phyloP scores from a whole-genome alignment of 2,329 filamentous ascomycete species.

The Cytospora piceicola region DNA sequence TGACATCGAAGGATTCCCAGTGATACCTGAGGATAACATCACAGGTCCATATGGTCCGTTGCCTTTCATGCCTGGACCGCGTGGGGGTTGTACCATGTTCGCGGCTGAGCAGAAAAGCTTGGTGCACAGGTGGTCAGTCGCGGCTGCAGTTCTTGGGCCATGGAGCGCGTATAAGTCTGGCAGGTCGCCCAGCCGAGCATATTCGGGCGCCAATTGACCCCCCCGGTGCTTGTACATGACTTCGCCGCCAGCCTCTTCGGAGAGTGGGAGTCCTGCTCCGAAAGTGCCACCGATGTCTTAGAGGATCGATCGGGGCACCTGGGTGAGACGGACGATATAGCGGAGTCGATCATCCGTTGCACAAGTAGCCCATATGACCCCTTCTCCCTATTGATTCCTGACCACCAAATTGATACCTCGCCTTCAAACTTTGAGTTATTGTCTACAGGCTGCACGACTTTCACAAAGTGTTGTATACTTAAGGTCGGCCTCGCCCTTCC shows the following conservation, averaged over 20 bases:
- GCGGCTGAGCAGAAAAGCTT: neutral
- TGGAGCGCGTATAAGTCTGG: conserved; percentile 6
- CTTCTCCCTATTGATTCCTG: conserved; percentile 6
- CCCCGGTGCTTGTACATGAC: neutral
- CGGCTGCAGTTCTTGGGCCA: conserved; percentile 4
- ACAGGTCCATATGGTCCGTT: neutral
- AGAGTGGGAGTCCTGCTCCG: neutral
- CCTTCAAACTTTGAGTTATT: neutral
- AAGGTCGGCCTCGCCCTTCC: neutral
- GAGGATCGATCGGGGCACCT: conserved; percentile 14
- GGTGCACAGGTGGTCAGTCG: neutral
- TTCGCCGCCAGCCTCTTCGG: neutral
- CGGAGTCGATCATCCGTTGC: conserved; percentile 13
- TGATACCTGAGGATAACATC: neutral
- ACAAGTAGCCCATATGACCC: conserved; percentile 12
- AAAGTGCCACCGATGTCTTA: neutral
- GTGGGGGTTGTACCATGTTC: neutral
- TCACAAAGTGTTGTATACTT: conserved; percentile 1
- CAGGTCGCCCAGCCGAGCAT: neutral
- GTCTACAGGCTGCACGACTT: neutral
- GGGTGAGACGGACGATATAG: conserved; percentile 20
- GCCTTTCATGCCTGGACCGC: neutral
- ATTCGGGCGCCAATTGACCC: neutral
- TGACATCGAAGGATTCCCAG: neutral
- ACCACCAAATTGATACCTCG: neutral